phyloP scores from a whole-genome alignment of 495 filamentous ascomycete species.

The Penicillium manginii region DNA sequence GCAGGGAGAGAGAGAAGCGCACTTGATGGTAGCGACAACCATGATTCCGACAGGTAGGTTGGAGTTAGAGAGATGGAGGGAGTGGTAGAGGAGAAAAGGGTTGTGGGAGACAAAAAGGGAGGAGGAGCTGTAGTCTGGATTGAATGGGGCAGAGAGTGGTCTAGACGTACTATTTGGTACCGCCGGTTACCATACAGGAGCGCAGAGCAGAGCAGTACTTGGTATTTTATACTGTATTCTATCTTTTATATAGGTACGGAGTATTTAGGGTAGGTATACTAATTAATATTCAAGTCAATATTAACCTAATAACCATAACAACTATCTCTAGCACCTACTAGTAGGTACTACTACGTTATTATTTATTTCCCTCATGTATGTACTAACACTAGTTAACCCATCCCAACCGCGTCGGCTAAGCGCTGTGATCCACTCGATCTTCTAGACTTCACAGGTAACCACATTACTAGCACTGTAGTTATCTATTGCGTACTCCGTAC shows the following conservation, averaged over 20 bases:
- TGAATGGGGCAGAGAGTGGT: slow-evolving; percentile 30
- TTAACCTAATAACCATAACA: background rate
- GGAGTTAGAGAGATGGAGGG: slow-evolving; percentile 14
- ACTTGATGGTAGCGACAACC: slow-evolving; percentile 48
- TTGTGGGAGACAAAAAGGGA: slow-evolving; percentile 31
- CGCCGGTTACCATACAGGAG: background rate
- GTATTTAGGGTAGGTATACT: too few relatives aligned
- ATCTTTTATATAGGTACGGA: too few relatives aligned
- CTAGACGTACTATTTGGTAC: slow-evolving; percentile 23
- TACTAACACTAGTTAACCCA: too few relatives aligned
- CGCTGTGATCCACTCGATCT: slow-evolving; percentile 9
- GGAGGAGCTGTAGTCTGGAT: slow-evolving; percentile 34
- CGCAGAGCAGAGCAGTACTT: background rate
- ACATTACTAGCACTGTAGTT: too few relatives aligned
- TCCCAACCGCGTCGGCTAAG: slow-evolving; percentile 16
- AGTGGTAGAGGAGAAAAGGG: slow-evolving; percentile 14
- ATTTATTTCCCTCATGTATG: too few relatives aligned
- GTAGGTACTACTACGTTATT: too few relatives aligned
- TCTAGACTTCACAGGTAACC: too few relatives aligned
- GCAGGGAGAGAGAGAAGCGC: slow-evolving; percentile 20
- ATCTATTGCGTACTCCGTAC: too few relatives aligned
- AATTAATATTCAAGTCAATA: background rate
- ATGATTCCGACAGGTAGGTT: slow-evolving; percentile 30
- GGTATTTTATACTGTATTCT: too few relatives aligned
- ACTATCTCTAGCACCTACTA: too few relatives aligned